Evolutionary conservation across 108 stramenopile genomes (phyloP), one percentile per base, ranked within the genome.

Genomic region (Skeletonema costatum): DNA sequence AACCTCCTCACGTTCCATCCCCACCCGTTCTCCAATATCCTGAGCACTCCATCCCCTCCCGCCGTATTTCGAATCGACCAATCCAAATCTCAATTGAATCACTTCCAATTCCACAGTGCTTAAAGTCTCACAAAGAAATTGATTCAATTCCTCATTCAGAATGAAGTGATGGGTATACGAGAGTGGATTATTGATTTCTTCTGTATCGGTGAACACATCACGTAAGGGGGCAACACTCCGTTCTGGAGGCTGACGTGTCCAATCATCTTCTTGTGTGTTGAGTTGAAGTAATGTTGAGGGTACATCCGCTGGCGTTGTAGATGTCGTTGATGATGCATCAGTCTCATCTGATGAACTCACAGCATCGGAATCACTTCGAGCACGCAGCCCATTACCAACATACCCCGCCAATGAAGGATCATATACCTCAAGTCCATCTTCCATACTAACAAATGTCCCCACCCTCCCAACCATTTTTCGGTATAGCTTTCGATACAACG

Each of bases 71-170:
- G 66, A 68, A 59, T 80, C 85, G 12, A 83, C 85, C 65, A 90
- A 59, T 5, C 89, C 89, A 76, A 83, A 90, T 66, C 82, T 59
- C 77, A 87, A 73, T 66, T 83, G 89, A 73, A 90, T 86, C 36
- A 87, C 76, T 66, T 81, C 66, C 29, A 75, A 58, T 42, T 90
- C 89, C 14, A 66, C 53, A 19, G 68, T 72, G 10, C 67, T 73
- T 64, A 90, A 73, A 3, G 82, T 86, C 19, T 73, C 76, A 2
- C 63, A 56, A n/a, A 90, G 63, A 61, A 90, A 90, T 36, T 84
- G 76, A 39, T 84, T 74, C 36, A 90, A 61, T 53, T 67, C 66
- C 33, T 75, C 74, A 71, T 83, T 83, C 36, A 84, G 73, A 13
- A 68, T 64, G 39, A 81, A 84, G 76, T 87, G 77, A 59, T 84